These are phyloP conservation scores for Rutstroemia sp. DNA, from an alignment of 2,329 filamentous ascomycete genomes.

Conservation along the genomic window DNA sequence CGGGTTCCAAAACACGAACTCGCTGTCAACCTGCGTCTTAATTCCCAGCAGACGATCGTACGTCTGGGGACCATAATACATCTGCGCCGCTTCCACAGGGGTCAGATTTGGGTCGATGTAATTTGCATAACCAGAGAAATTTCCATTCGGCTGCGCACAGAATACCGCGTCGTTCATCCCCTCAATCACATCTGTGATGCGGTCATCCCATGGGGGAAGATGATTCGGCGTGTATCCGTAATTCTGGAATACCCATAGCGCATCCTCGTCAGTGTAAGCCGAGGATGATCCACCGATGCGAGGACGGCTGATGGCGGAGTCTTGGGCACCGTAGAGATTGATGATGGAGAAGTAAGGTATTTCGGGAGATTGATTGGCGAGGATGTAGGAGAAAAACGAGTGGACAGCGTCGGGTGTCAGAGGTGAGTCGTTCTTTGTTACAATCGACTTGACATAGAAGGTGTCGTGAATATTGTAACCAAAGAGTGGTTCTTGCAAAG, in stretches of 20 bases:
- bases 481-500: constrained; percentile 31
- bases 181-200: constrained; percentile 11
- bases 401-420: constrained; percentile 7
- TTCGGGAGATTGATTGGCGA: constrained; percentile 8
- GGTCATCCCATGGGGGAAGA: constrained; percentile 11
- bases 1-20: constrained; percentile 18
- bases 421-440: constrained; percentile 6
- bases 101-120: constrained; percentile 21
- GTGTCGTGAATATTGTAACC: constrained; percentile 33
- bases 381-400: constrained; percentile 11
- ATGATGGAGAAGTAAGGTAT: constrained; percentile 19
- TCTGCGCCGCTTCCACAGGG: constrained; percentile 8
- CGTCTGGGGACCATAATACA: constrained; percentile 21
- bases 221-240: constrained; percentile 12
- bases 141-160: constrained; percentile 19
- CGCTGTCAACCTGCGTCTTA: constrained; percentile 17
- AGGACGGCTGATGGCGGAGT: constrained; percentile 13
- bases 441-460: constrained; percentile 25
- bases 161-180: constrained; percentile 17
- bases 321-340: constrained; percentile 19
- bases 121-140: constrained; percentile 23
- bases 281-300: not conserved
- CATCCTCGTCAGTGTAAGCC: constrained; percentile 16
- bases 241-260: constrained; percentile 21
- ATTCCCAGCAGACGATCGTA: constrained; percentile 17